These are phyloP conservation scores for Phytophthora syringae DNA, from an alignment of 352 stramenopile species.

Conservation along the genomic window DNA sequence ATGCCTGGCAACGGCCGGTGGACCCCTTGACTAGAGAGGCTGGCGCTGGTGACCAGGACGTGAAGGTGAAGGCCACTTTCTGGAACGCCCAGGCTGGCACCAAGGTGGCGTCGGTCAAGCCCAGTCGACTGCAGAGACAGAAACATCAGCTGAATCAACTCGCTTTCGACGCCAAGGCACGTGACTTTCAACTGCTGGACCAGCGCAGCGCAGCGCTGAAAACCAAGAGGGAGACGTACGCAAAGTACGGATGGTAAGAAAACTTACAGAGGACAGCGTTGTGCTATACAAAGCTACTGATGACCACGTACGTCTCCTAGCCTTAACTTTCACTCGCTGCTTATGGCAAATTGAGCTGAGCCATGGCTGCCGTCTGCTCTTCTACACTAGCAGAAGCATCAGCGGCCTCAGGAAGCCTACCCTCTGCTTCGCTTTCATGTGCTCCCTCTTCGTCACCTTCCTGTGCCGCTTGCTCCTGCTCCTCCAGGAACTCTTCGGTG, in stretches of 20 bases:
- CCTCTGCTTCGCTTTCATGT: conserved; percentile 18
- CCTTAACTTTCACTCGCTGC: not conserved
- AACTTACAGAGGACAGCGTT: not conserved
- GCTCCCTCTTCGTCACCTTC: conserved; percentile 28
- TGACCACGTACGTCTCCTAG: too few relatives aligned
- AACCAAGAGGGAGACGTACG: conserved; percentile 80
- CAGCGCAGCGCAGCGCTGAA: conserved; percentile 68
- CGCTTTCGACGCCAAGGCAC: conserved; percentile 76
- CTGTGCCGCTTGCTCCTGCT: conserved; percentile 48
- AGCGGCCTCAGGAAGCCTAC: conserved; percentile 12
- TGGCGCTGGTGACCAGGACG: conserved; percentile 32
- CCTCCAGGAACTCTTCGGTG: conserved; percentile 66
- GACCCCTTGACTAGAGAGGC: conserved; percentile 26
- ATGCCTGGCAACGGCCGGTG: conserved; percentile 61
- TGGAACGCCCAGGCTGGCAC: conserved; percentile 67
- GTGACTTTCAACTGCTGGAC: conserved; percentile 77
- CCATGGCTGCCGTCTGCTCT: conserved; percentile 36
- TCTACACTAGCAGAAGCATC: conserved; percentile 25
- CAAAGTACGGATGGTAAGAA: conserved; percentile 81
- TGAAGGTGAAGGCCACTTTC: conserved; percentile 79
- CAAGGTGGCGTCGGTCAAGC: conserved; percentile 62
- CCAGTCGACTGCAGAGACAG: conserved; percentile 75
- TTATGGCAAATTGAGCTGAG: conserved; percentile 35
- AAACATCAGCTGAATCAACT: conserved; percentile 88
- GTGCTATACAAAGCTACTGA: conserved; percentile 25